phyloP scores from a whole-genome alignment of 2,329 filamentous ascomycete genomes.

The Venturia nashicola region DNA sequence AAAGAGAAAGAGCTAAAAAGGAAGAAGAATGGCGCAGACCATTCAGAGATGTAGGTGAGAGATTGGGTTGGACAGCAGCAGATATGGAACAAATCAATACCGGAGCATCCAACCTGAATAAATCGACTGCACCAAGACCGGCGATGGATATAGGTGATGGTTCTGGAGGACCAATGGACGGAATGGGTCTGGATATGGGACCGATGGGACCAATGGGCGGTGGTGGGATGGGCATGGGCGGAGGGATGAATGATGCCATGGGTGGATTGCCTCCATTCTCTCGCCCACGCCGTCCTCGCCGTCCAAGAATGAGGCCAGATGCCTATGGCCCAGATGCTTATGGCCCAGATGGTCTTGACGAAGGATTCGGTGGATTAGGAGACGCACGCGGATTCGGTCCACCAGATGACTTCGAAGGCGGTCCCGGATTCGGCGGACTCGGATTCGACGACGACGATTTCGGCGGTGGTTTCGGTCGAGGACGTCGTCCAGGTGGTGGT shows the following conservation, averaged over 20 bases:
- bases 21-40: neutral
- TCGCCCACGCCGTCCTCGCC: neutral
- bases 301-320: neutral
- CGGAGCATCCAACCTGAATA: neutral
- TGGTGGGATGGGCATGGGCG: neutral
- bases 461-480: neutral
- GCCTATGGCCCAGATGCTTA: neutral
- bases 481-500: neutral
- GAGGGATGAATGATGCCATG: neutral
- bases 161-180: neutral
- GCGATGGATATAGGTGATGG: neutral
- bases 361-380: neutral
- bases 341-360: neutral
- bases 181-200: neutral
- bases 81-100: neutral
- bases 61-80: neutral
- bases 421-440: neutral
- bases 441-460: neutral
- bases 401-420: neutral
- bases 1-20: neutral
- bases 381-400: neutral
- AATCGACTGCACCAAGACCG: neutral
- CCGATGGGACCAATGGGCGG: neutral
- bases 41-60: neutral
- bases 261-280: neutral